A percentile compares a stretch with the other conserved stretches of the same genome.
phyloP scores from a whole-genome alignment of 768 basidiomycete species.

The Psilocybe cubensis region DNA sequence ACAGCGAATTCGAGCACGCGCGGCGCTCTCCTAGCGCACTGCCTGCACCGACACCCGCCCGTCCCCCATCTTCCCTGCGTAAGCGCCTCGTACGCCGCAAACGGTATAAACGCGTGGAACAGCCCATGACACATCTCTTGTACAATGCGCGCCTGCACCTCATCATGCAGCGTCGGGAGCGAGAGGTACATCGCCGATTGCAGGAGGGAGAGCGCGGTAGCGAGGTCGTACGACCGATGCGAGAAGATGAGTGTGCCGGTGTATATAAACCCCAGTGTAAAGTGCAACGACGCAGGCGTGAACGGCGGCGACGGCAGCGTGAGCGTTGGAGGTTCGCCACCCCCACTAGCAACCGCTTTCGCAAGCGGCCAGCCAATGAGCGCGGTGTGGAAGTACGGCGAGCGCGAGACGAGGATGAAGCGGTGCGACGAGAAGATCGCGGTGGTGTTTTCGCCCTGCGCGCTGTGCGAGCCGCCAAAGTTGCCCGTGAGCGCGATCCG shows the following conservation, averaged over 20 bases:
- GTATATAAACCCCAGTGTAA: conserved; percentile 93
- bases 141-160: conserved; percentile 81
- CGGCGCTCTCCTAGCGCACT: conserved; percentile 80
- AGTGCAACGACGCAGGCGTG: conserved; percentile 92
- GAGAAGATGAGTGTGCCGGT: conserved; percentile 94
- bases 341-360: conserved; percentile 23
- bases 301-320: conserved; percentile 91
- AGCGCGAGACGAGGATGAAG: conserved; percentile 89
- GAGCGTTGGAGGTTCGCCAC: conserved; percentile 56
- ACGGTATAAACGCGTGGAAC: conserved; percentile 81
- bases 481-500: conserved; percentile 77
- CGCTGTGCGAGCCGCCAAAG: conserved; percentile 50
- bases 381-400: conserved; percentile 82
- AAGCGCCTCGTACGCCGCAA: conserved; percentile 76
- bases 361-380: conserved; percentile 64
- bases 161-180: conserved; percentile 72
- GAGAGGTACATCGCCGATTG: conserved; percentile 81
- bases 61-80: conserved; percentile 81
- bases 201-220: conserved; percentile 89
- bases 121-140: conserved; percentile 92
- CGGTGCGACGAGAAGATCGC: conserved; percentile 92
- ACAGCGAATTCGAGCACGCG: conserved; percentile 84
- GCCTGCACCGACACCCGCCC: conserved; percentile 82
- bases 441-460: conserved; percentile 67
- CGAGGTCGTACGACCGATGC: conserved; percentile 90